phyloP scores from a whole-genome alignment of 371 early-diverging fungal species.

The Vittaforma corneae region DNA sequence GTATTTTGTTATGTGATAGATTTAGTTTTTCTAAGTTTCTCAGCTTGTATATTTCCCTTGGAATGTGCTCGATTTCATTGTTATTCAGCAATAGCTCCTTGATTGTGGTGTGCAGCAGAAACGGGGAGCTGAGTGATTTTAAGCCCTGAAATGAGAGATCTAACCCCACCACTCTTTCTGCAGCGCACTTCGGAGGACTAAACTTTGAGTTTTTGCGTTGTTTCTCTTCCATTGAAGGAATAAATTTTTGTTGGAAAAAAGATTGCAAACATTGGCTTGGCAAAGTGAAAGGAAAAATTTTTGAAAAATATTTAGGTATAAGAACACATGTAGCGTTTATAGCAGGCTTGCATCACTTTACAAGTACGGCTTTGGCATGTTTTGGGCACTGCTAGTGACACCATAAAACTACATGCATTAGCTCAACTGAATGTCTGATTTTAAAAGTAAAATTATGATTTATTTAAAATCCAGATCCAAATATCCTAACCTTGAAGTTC shows the following conservation, averaged over 20 bases:
- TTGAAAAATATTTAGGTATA: no score
- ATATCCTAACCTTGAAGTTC: constrained; percentile 38
- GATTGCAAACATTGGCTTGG: no score
- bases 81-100: constrained; percentile 45
- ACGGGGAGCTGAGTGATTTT: constrained; percentile 41
- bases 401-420: no score
- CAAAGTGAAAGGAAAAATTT: no score
- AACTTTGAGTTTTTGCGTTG: constrained; percentile 20
- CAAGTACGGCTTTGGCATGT: no score
- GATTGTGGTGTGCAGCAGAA: constrained; percentile 41
- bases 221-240: constrained; percentile 17
- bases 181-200: constrained; percentile 1
- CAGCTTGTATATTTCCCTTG: constrained; percentile 50
- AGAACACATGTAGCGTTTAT: no score
- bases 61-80: constrained; percentile 53
- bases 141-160: constrained; percentile 55
- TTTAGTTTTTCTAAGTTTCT: constrained; percentile 50
- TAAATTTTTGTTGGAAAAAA: no score
- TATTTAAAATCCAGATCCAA: no score
- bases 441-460: no score
- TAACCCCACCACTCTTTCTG: constrained; percentile 41
- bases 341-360: no score
- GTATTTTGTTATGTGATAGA: constrained; percentile 69
- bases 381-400: no score
- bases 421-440: no score